Evolutionary conservation across 2,329 filamentous ascomycete genomes (phyloP).

Genomic region (Rutstroemia sp.): DNA sequence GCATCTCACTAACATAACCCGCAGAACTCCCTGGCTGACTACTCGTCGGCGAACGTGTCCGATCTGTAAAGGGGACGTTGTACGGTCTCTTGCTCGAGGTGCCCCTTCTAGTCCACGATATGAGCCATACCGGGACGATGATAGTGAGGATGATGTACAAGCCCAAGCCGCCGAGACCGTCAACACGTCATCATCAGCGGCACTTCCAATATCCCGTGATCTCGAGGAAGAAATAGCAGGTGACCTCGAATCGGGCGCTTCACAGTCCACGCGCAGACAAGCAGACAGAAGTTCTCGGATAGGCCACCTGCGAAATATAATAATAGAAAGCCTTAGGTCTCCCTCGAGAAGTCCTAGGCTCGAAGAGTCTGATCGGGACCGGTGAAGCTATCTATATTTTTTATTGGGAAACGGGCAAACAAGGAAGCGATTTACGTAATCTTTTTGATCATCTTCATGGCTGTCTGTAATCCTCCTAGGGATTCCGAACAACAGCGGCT

Average conservation of each 20-base stretch:
- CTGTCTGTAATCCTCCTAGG: not conserved
- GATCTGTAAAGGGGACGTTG: conserved; percentile 97
- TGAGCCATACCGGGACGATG: conserved; percentile 34
- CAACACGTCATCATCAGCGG: conserved; percentile 41
- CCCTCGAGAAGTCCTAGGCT: conserved; percentile 15
- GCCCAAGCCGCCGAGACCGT: conserved; percentile 36
- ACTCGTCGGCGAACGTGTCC: conserved; percentile 94
- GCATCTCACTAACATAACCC: conserved; percentile 9
- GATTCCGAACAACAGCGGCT: not conserved
- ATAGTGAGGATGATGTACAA: conserved; percentile 38
- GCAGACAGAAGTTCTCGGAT: not conserved
- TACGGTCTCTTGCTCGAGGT: conserved; percentile 54
- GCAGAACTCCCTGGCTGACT: conserved; percentile 90
- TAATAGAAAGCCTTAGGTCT: conserved; percentile 18
- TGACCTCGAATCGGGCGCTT: conserved; percentile 23
- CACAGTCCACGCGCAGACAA: conserved; percentile 13
- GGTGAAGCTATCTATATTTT: conserved; percentile 13
- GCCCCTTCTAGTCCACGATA: conserved; percentile 27
- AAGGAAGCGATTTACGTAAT: conserved; percentile 4
- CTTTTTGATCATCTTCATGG: conserved; percentile 5
- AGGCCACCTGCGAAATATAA: conserved; percentile 5
- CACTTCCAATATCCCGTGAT: conserved; percentile 17
- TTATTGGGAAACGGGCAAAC: not conserved
- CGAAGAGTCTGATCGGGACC: conserved; percentile 22
- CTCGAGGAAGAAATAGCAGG: conserved; percentile 13